Percentiles rank a stretch among this genome's conserved stretches.
These are phyloP conservation scores for Hanseniaspora gamundiae DNA, from an alignment of 1,139 yeast genomes.

Conservation along the genomic window DNA sequence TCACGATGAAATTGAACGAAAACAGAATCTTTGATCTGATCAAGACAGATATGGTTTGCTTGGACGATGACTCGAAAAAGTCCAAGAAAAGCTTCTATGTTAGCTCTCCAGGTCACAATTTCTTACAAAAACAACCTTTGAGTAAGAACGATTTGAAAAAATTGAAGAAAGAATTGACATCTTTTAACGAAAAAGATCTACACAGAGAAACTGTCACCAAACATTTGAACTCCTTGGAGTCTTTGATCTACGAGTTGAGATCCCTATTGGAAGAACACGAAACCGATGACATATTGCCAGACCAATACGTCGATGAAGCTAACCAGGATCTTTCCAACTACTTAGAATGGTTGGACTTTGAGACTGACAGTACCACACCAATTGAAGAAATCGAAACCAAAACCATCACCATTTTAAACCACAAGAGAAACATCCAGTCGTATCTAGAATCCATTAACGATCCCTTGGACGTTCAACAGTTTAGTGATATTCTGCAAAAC, in stretches of 20 bases:
- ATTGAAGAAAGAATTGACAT: slow-evolving; percentile 16
- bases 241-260: slow-evolving; percentile 45
- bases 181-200: slow-evolving; percentile 31
- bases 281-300: slow-evolving; percentile 26
- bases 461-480: slow-evolving; percentile 27
- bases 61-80: slow-evolving; percentile 9
- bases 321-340: slow-evolving; percentile 33
- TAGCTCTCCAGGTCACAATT: slow-evolving; percentile 24
- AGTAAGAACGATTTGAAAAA: slow-evolving; percentile 29
- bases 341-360: slow-evolving; percentile 74
- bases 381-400: slow-evolving; percentile 20
- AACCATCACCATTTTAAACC: slow-evolving; percentile 21
- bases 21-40: slow-evolving; percentile 40
- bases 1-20: slow-evolving; percentile 35
- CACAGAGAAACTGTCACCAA: slow-evolving; percentile 37
- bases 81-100: slow-evolving; percentile 3
- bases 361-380: slow-evolving; percentile 41
- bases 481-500: slow-evolving; percentile 26
- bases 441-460: slow-evolving; percentile 25
- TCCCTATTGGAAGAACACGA: slow-evolving; percentile 39
- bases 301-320: slow-evolving; percentile 28
- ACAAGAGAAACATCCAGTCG: slow-evolving; percentile 22
- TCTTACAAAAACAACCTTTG: slow-evolving; percentile 36
- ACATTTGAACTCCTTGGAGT: slow-evolving; percentile 43
- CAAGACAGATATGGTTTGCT: slow-evolving; percentile 33